Conservation (phyloP, 1,284 basidiomycete species). For the Ceratobasidium papillatum region DNA sequence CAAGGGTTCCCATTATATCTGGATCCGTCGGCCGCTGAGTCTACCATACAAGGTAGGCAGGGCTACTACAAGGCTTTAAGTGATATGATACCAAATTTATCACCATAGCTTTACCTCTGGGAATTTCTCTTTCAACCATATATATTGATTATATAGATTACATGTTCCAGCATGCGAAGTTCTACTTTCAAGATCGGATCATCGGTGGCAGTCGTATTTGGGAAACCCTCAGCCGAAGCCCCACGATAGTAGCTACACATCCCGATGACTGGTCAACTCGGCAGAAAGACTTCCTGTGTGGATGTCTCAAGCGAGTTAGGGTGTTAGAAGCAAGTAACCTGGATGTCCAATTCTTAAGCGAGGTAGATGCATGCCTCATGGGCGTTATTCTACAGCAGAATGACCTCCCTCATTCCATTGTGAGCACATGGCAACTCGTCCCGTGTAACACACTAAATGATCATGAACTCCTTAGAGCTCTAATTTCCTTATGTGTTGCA, state of each 20-base stretch:
- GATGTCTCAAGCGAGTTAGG: not conserved
- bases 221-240: not conserved
- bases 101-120: conserved; percentile 5
- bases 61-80: too few species aligned
- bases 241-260: conserved; percentile 29
- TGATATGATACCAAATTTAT: too few species aligned
- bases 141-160: conserved; percentile 36
- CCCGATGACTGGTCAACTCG: conserved; percentile 34
- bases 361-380: conserved; percentile 42
- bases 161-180: conserved; percentile 18
- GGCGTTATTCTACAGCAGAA: too few species aligned
- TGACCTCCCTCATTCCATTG: conserved; percentile 22
- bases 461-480: too few species aligned
- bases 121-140: conserved; percentile 15
- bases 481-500: too few species aligned
- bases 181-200: conserved; percentile 21
- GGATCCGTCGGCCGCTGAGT: too few species aligned
- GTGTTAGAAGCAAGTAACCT: not conserved
- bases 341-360: conserved; percentile 37
- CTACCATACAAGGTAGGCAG: too few species aligned
- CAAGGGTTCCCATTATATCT: conserved; percentile 22
- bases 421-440: conserved; percentile 1
- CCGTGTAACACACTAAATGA: conserved; percentile 6
- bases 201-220: conserved; percentile 14
- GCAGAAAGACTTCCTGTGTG: conserved; percentile 28